Percentiles rank a stretch among this genome's conserved stretches.
These are phyloP conservation scores for Hypoxylon fragiforme DNA, from an alignment of 495 filamentous ascomycete species.

Conservation along the genomic window DNA sequence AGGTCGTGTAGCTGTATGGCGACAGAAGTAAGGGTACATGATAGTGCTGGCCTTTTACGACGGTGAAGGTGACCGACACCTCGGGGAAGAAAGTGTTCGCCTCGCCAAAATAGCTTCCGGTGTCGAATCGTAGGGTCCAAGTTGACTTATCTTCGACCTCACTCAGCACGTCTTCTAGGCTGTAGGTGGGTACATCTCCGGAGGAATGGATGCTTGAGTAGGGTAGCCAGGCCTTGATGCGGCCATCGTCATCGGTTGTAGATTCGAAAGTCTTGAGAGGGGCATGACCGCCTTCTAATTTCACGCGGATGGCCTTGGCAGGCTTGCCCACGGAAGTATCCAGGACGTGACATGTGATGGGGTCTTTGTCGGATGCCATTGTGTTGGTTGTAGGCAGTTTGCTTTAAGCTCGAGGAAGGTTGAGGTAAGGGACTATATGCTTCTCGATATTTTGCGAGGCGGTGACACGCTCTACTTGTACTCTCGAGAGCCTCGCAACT, in stretches of 20 bases:
- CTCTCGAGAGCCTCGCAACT: constrained; percentile 8
- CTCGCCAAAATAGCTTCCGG: constrained; percentile 73
- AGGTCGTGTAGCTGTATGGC: constrained; percentile 92
- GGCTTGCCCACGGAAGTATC: constrained; percentile 63
- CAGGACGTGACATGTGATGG: constrained; percentile 66
- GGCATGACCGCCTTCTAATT: constrained; percentile 67
- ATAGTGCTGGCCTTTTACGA: constrained; percentile 75
- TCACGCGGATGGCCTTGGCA: constrained; percentile 78
- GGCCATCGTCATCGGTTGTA: constrained; percentile 82
- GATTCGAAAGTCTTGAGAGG: constrained; percentile 62
- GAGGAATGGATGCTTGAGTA: constrained; percentile 47
- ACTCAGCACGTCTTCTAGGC: constrained; percentile 51
- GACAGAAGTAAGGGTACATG: constrained; percentile 90
- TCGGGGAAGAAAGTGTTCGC: constrained; percentile 85
- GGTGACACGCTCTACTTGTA: constrained; percentile 27
- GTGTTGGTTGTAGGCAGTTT: constrained; percentile 8
- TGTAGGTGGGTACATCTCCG: constrained; percentile 57
- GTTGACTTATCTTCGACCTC: constrained; percentile 38
- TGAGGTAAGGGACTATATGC: neutral
- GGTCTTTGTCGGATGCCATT: constrained; percentile 49
- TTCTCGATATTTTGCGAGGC: neutral
- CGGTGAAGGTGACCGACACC: constrained; percentile 84
- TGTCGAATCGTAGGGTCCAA: constrained; percentile 80
- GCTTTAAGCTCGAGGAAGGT: neutral
- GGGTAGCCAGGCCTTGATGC: constrained; percentile 76